Base-by-base conservation (phyloP, 1,139 yeast species). In the Debaryomyces subglobosus region DNA sequence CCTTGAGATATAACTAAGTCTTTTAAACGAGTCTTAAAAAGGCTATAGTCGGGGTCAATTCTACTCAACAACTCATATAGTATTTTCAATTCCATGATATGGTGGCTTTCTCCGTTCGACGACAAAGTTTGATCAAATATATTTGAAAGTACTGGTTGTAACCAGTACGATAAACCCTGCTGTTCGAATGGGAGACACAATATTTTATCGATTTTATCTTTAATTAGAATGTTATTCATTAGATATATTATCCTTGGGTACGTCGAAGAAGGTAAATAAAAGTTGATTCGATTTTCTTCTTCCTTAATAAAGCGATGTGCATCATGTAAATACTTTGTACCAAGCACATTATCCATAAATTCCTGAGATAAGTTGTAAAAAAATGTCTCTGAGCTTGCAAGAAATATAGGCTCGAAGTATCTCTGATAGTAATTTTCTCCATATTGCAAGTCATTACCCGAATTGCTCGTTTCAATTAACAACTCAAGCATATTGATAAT, bases 401-500 rank as follows among this genome's bases (percentile, higher is more conserved):
- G 62, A 46, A 89, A 78, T 44, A 65, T 68, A 0, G 89, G 89
- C 57, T 90, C 97, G 63, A 91, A 89, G 40, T 72, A 77, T 23
- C 75, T 76, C 38, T 77, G 72, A 61, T 87, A 90, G 55, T 84
- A 86, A 49, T 76, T 82, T 43, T 81, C 86, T 1, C 74, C 77
- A 23, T 61, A 63, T 42, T 57, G 67, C 7, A 63, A 49, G 13
- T 76, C 76, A 45, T 49, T 65, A 61, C 79, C 46, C 71, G 71
- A 39, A 30, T 15, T 39, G 9, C 20, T 25, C 78, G 67, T 21
- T 79, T 79, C 78, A 21, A 68, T 67, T 34, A 76, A 59, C 44
- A 67, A 53, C 58, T 89, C 95, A 63, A 91, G 78, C 92, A 92
- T 89, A 45, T 74, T 76, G 9, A 90, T 78, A 8, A 84, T 66